Percentiles rank a stretch among this genome's conserved stretches.
These are phyloP conservation scores for Immersiella caudata DNA, from an alignment of 495 filamentous ascomycete genomes.

Conservation along the genomic window DNA sequence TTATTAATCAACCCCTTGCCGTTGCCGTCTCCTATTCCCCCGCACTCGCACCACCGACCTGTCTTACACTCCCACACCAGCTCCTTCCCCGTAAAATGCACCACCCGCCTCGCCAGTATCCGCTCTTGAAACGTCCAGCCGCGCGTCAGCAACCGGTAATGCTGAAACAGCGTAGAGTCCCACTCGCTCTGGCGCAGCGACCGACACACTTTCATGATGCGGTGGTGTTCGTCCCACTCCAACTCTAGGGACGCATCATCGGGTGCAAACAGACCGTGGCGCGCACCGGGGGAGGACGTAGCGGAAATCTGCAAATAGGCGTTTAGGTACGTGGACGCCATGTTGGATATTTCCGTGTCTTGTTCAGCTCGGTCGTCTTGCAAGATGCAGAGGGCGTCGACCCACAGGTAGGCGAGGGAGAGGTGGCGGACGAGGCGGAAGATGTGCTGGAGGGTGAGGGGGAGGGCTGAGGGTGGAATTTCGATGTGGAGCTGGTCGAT, in stretches of 20 bases:
- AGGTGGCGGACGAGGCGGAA: conserved; percentile 10
- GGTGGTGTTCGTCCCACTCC: conserved; percentile 8
- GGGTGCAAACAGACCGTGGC: neutral
- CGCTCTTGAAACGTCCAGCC: conserved; percentile 17
- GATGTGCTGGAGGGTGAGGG: conserved; percentile 1
- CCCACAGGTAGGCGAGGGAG: conserved; percentile 7
- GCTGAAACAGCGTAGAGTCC: neutral
- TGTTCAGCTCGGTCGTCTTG: conserved; percentile 5
- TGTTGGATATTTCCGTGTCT: conserved; percentile 5
- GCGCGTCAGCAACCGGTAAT: neutral
- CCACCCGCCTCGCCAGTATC: conserved; percentile 4
- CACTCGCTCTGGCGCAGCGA: neutral
- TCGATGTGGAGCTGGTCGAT: neutral
- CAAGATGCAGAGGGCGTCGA: conserved; percentile 14
- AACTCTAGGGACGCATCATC: neutral
- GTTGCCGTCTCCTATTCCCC: neutral
- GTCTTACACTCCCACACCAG: conserved; percentile 21
- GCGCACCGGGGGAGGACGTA: conserved; percentile 1
- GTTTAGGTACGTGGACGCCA: conserved; percentile 1
- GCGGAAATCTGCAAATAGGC: neutral
- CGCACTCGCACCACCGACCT: conserved; percentile 5
- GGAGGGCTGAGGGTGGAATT: neutral
- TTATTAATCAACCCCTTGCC: conserved; percentile 7
- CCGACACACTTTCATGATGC: conserved; percentile 5
- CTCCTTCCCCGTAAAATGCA: conserved; percentile 13